Conservation (phyloP, 768 basidiomycete species). For the Cystobasidium ongulense region DNA sequence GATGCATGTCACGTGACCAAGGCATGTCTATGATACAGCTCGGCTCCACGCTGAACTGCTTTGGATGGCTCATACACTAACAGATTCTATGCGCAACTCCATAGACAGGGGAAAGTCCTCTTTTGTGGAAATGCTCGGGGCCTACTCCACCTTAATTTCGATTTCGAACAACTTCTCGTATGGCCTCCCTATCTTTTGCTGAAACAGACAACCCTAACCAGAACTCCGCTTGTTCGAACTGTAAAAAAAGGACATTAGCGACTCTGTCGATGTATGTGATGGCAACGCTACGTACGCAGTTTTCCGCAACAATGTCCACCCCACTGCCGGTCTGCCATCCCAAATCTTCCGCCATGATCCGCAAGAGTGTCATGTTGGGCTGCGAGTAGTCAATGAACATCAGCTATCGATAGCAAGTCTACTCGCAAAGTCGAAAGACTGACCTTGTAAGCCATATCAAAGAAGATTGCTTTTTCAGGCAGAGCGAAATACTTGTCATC, state of each 20-base stretch:
- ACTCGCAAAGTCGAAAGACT: not conserved
- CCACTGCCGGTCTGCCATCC: conserved; percentile 1
- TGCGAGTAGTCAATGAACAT: not conserved
- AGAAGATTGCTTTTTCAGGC: not conserved
- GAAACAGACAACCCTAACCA: not conserved
- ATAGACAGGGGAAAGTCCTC: too few species aligned
- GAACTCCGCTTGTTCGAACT: conserved; percentile 22
- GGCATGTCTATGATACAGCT: too few species aligned
- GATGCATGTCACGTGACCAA: not conserved
- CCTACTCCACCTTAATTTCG: not conserved
- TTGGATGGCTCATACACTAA: too few species aligned
- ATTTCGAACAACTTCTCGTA: not conserved
- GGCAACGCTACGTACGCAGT: not conserved
- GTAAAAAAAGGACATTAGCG: not conserved
- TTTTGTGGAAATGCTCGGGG: too few species aligned
- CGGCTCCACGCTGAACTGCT: too few species aligned
- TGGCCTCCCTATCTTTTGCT: not conserved
- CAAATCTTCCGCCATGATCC: not conserved
- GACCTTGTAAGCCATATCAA: conserved; percentile 19
- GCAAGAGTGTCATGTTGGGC: conserved; percentile 3
- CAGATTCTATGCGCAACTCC: too few species aligned
- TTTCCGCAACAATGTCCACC: not conserved
- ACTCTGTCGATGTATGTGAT: not conserved
- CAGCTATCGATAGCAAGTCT: not conserved
- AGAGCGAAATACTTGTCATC: not conserved